Conservation (phyloP, 2,329 filamentous ascomycete genomes). For the Penicillium sp. region DNA sequence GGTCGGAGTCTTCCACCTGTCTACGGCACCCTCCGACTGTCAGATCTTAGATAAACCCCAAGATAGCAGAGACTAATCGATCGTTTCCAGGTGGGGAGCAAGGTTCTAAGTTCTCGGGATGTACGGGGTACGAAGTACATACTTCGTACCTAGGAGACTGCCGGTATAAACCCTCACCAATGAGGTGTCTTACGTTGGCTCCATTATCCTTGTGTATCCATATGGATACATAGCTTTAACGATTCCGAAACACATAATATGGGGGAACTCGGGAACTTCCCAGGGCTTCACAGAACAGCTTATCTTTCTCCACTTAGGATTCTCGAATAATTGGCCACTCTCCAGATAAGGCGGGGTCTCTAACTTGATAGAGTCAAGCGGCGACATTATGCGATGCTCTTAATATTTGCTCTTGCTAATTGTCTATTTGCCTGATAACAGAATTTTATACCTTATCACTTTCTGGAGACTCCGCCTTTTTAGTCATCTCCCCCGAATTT, state of each 20-base stretch:
- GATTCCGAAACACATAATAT: background rate
- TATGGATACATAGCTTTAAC: background rate
- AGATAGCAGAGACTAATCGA: constrained; percentile 3
- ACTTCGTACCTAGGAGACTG: background rate
- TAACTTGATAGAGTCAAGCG: background rate
- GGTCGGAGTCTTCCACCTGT: constrained; percentile 7
- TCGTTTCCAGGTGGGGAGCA: background rate
- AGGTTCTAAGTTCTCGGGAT: background rate
- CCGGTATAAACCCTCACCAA: background rate
- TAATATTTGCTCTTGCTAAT: constrained; percentile 1
- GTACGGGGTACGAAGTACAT: background rate
- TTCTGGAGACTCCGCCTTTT: background rate
- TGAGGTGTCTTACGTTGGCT: background rate
- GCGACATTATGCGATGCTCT: constrained; percentile 15
- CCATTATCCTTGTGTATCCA: background rate
- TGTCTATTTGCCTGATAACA: background rate
- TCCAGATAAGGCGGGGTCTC: background rate
- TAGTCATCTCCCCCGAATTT: constrained; percentile 4
- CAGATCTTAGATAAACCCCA: constrained; percentile 4
- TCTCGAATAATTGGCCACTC: background rate
- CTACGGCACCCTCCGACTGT: constrained; percentile 6
- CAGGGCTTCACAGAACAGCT: background rate
- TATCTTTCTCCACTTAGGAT: constrained; percentile 5
- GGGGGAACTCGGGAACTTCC: background rate
- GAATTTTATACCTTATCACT: background rate